Conservation (phyloP, 2,329 filamentous ascomycete genomes). For the Botrytis tulipae region DNA sequence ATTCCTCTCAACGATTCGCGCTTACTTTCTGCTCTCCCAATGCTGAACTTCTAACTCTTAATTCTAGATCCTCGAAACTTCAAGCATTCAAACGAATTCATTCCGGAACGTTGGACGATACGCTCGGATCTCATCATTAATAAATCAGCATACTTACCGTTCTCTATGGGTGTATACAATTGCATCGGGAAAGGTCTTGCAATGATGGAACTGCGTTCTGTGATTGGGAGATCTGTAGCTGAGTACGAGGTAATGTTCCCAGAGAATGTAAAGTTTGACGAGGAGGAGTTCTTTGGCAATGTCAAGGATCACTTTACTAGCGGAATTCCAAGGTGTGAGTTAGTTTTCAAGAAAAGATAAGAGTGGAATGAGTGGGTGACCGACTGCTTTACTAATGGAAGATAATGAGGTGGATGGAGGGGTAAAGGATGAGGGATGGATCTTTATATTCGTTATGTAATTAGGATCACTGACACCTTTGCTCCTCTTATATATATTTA, state of each 20-base stretch:
- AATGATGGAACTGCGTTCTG: constrained; percentile 37
- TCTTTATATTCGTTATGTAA: background rate
- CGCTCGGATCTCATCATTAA: constrained; percentile 28
- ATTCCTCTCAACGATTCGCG: background rate
- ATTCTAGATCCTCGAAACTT: constrained; percentile 19
- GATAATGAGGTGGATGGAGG: background rate
- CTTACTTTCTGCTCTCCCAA: background rate
- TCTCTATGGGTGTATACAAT: constrained; percentile 24
- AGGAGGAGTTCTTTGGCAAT: background rate
- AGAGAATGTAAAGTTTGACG: background rate
- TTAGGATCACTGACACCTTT: background rate
- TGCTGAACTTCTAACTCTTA: background rate
- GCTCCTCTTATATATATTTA: background rate
- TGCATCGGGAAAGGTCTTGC: constrained; percentile 39
- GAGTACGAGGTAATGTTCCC: constrained; percentile 1
- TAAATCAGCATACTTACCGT: constrained; percentile 36
- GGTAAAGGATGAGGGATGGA: background rate
- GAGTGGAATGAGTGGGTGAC: background rate
- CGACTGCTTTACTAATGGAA: background rate
- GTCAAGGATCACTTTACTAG: constrained; percentile 2
- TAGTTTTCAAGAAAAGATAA: background rate
- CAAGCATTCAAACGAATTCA: constrained; percentile 31
- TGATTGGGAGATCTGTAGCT: constrained; percentile 23
- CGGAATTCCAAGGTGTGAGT: background rate
- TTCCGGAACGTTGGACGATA: constrained; percentile 38